Percentiles rank a stretch among this genome's conserved stretches.
These are phyloP conservation scores for Chrysochromulina parva DNA, from an alignment of 78 protist genomes.

Conservation along the genomic window DNA sequence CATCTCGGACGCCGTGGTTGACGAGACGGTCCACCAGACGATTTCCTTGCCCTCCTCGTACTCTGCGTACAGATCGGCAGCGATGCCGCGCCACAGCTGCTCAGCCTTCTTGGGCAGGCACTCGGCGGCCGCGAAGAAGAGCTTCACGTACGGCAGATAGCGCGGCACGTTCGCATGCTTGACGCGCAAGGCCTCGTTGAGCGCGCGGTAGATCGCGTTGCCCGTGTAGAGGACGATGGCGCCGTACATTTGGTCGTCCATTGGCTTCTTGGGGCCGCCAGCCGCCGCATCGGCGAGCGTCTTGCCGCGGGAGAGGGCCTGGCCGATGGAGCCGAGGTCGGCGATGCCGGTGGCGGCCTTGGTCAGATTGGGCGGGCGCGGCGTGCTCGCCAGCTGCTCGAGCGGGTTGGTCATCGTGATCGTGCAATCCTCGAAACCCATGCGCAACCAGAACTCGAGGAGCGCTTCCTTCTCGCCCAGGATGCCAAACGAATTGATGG, in stretches of 20 bases:
- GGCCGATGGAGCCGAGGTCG: neutral
- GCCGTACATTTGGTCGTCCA: slow-evolving; percentile 4
- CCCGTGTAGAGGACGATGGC: slow-evolving; percentile 41
- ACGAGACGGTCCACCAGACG: slow-evolving; percentile 46
- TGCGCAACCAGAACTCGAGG: slow-evolving; percentile 42
- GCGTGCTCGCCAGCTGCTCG: neutral
- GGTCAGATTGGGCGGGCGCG: neutral
- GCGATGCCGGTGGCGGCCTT: neutral
- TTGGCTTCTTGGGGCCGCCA: neutral
- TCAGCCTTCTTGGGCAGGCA: neutral
- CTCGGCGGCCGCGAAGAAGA: slow-evolving; percentile 9
- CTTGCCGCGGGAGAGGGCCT: neutral
- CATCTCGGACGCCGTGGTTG: slow-evolving; percentile 21
- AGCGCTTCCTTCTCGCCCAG: slow-evolving; percentile 28
- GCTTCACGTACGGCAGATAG: slow-evolving; percentile 26
- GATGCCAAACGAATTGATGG: neutral
- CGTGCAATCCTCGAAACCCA: slow-evolving; percentile 40
- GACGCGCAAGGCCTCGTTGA: slow-evolving; percentile 12
- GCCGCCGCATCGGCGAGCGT: neutral
- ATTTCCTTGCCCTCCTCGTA: slow-evolving; percentile 6
- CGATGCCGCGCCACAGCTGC: slow-evolving; percentile 35
- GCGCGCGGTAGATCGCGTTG: slow-evolving; percentile 30
- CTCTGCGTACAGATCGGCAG: slow-evolving; percentile 8
- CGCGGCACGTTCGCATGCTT: neutral
- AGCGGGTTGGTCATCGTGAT: neutral